Conservation (phyloP, 495 filamentous ascomycete species). For the Neurospora tetrasperma region DNA sequence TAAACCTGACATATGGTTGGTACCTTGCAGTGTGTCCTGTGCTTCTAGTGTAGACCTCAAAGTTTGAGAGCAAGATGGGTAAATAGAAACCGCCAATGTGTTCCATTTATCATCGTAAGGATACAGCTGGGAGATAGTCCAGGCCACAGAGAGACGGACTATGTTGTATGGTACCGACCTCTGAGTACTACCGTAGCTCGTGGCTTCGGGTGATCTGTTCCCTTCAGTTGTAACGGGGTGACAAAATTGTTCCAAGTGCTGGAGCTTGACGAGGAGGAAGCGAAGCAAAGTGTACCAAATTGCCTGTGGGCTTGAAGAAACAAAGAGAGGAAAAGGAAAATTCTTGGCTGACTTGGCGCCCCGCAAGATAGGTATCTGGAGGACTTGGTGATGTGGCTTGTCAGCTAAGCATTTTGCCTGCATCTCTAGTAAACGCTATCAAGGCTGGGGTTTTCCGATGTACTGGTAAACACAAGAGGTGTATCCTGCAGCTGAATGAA, state of each 20-base stretch:
- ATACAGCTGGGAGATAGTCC: background rate
- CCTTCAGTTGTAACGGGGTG: background rate
- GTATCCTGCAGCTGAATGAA: too few species aligned
- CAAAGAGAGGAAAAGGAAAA: background rate
- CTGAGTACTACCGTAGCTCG: background rate
- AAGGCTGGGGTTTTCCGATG: too few species aligned
- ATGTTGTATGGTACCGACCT: background rate
- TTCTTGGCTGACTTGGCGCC: background rate
- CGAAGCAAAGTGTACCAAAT: background rate
- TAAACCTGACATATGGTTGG: background rate
- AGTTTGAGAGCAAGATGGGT: background rate
- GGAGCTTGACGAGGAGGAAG: background rate
- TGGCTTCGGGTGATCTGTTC: background rate
- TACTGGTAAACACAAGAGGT: too few species aligned
- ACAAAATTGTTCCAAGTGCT: background rate
- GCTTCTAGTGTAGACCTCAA: background rate
- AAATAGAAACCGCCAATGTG: background rate
- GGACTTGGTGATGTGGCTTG: too few species aligned
- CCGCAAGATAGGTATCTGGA: too few species aligned
- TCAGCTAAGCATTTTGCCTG: too few species aligned
- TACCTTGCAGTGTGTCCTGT: background rate
- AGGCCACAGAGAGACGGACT: background rate
- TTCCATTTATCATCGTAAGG: background rate
- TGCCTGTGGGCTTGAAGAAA: background rate
- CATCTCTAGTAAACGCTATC: too few species aligned